Evolutionary conservation across 140 eudicot genomes (phyloP).

Genomic region (Erigeron philadelphicus): DNA sequence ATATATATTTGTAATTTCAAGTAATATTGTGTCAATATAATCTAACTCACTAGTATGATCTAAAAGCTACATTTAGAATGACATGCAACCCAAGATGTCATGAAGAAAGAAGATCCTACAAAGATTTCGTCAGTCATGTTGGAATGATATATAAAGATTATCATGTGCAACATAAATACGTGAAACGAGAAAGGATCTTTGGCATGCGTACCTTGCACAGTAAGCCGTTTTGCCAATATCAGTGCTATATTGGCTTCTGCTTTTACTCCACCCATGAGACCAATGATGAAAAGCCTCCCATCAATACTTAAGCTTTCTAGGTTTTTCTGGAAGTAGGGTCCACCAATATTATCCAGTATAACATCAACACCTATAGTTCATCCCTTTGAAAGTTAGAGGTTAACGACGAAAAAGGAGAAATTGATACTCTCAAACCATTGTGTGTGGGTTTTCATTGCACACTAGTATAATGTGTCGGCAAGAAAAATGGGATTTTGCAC

Average conservation of each 20-base stretch:
- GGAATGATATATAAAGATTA: background rate
- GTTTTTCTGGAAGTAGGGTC: slow-evolving; percentile 67
- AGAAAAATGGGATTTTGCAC: background rate
- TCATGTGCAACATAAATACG: background rate
- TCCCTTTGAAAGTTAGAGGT: slow-evolving; percentile 18
- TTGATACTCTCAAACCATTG: background rate
- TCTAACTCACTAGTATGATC: background rate
- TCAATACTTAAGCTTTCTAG: slow-evolving; percentile 70
- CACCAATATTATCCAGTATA: slow-evolving; percentile 82
- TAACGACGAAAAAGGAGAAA: background rate
- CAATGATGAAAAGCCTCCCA: slow-evolving; percentile 95
- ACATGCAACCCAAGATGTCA: background rate
- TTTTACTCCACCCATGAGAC: slow-evolving; percentile 76
- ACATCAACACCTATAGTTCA: slow-evolving; percentile 73
- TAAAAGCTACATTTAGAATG: background rate
- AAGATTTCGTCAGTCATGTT: background rate
- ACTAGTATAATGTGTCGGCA: background rate
- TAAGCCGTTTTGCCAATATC: slow-evolving; percentile 70
- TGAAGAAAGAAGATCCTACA: background rate
- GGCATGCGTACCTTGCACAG: slow-evolving; percentile 69
- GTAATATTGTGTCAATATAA: background rate
- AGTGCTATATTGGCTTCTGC: slow-evolving; percentile 52
- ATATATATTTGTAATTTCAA: background rate
- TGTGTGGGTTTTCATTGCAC: background rate
- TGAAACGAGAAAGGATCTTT: slow-evolving; percentile 8